Evolutionary conservation across 768 basidiomycete species (phyloP).

Genomic region (Glaciozyma martinii): DNA sequence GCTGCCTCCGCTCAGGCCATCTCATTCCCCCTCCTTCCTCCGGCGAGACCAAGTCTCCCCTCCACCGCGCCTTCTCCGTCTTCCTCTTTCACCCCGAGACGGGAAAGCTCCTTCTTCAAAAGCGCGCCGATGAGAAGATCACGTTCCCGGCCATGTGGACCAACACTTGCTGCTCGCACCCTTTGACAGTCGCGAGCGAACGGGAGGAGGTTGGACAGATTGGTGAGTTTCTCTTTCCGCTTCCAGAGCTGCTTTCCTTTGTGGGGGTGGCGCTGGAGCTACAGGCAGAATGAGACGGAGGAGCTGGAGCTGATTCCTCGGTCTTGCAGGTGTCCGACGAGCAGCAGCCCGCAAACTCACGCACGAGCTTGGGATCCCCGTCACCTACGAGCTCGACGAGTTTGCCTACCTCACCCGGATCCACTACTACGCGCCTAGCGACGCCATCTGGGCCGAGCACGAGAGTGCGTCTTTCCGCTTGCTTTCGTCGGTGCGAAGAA

Average conservation of each 20-base stretch:
- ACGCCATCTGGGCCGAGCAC: constrained; percentile 94
- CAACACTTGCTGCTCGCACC: constrained; percentile 97
- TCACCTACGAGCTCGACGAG: constrained; percentile 60
- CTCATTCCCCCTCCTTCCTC: constrained; percentile 88
- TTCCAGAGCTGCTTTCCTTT: too few species aligned
- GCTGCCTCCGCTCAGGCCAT: constrained; percentile 55
- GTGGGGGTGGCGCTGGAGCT: not conserved
- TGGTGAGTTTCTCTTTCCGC: constrained; percentile 34
- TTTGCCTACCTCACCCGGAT: constrained; percentile 95
- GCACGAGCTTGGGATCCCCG: constrained; percentile 91
- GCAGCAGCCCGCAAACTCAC: constrained; percentile 94
- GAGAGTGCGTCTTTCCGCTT: constrained; percentile 58
- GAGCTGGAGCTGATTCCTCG: not conserved
- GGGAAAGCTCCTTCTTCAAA: constrained; percentile 86
- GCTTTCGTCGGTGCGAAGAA: not conserved
- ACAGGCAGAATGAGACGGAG: not conserved
- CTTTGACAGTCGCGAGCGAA: constrained; percentile 60
- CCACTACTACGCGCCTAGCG: constrained; percentile 89
- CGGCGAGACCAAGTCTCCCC: constrained; percentile 56
- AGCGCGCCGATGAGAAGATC: constrained; percentile 95
- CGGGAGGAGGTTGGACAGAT: constrained; percentile 69
- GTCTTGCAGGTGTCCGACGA: constrained; percentile 57
- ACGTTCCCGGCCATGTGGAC: constrained; percentile 99
- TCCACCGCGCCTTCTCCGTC: constrained; percentile 95
- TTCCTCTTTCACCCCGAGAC: constrained; percentile 92